Base-by-base conservation (phyloP, 2,329 filamentous ascomycete species). In the Hortaea sp. region DNA sequence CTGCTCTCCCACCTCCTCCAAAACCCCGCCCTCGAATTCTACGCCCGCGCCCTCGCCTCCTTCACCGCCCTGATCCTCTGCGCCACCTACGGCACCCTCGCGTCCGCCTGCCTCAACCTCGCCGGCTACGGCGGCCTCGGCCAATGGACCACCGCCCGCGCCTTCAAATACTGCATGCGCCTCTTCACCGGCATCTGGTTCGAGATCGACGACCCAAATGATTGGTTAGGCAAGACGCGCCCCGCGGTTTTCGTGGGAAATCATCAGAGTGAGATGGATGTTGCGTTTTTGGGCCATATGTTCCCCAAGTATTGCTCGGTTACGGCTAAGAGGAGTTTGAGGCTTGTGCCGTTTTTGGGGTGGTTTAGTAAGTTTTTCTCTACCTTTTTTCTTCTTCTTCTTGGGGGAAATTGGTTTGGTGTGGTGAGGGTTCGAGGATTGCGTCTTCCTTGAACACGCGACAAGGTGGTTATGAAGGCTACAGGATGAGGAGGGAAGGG, bases 161-260 rank as follows among this genome's bases (percentile, higher is more conserved):
- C 75, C 53, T 97, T 95, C 75, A 85, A 89, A 66, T 85, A 79
- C 69, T 64, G 77, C 55, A 94, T 95, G 84, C 74, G 75, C 56
- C 66, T 76, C 40, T 76, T 79, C 41, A 88, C 88, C 1, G 90
- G 90, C 49, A 75, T 95, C 42, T 77, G 74, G 49, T 95, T 97
- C 63, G 67, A 75, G 51, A 69, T 95, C 42, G 76, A 83, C 39
- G 87, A 63, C 49, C 48, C 52, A 46, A 51, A 53, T 30, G 49
- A 58, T 29, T 60, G 47, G 41, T 40, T 59, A 46, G 48, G 50
- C 10, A 69, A 70, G 41, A 81, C 73, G 7, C 73, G 90, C 43
- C 92, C 92, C 1, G 89, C 87, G 47, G 85, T 98, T 47, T 89
- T 98, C 61, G 75, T 98, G 56, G 85, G 85, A 37, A 97, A 97